Percentiles rank a stretch among this genome's conserved stretches.
phyloP scores from a whole-genome alignment of 495 filamentous ascomycete genomes.

The Hypoxylon fragiforme region DNA sequence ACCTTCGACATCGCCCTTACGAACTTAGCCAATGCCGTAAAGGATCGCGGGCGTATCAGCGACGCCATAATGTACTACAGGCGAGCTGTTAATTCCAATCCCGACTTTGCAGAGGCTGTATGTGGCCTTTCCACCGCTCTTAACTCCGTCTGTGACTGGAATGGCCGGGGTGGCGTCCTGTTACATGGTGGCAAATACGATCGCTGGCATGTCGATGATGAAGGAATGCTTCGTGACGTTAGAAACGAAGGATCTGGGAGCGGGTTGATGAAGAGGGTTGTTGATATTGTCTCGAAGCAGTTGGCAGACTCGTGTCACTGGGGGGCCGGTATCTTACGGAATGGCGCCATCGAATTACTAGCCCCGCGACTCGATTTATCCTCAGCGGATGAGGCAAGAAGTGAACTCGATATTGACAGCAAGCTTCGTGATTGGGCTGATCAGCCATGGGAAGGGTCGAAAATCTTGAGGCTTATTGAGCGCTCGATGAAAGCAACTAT shows the following conservation, averaged over 20 bases:
- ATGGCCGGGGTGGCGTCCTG: constrained; percentile 81
- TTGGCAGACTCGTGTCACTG: constrained; percentile 84
- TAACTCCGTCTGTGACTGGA: constrained; percentile 97
- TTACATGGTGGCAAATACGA: constrained; percentile 73
- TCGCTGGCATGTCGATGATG: constrained; percentile 91
- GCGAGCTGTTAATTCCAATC: constrained; percentile 85
- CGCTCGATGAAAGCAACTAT: constrained; percentile 74
- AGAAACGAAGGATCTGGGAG: constrained; percentile 59
- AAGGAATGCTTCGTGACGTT: constrained; percentile 80
- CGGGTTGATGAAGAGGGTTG: constrained; percentile 95
- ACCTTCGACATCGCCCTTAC: constrained; percentile 97
- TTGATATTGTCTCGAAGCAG: constrained; percentile 90
- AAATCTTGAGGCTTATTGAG: constrained; percentile 83
- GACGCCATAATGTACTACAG: constrained; percentile 93
- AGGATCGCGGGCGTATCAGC: constrained; percentile 88
- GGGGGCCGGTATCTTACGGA: constrained; percentile 75
- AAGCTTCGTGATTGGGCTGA: constrained; percentile 71
- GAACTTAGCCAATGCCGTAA: constrained; percentile 97
- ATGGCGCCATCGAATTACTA: constrained; percentile 47
- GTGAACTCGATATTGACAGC: constrained; percentile 37
- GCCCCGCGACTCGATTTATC: constrained; percentile 50
- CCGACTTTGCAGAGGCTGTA: constrained; percentile 95
- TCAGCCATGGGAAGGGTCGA: constrained; percentile 83
- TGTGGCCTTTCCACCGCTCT: constrained; percentile 95
- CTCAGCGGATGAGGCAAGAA: constrained; percentile 31